Conservation (phyloP, 108 stramenopile genomes). For the Aureococcus anophagefferens region DNA sequence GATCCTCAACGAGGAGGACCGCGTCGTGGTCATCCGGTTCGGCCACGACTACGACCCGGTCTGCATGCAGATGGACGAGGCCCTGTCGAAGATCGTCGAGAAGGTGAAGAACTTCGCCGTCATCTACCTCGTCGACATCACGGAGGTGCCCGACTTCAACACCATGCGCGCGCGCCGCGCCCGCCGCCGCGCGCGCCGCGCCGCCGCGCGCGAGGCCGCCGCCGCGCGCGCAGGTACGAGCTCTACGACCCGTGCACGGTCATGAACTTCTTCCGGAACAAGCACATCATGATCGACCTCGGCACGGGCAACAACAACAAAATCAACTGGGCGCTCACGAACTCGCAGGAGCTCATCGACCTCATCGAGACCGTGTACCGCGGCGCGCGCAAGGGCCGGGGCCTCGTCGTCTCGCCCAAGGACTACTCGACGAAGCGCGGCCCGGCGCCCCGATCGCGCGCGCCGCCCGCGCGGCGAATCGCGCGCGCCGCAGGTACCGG, state of each 20-base stretch:
- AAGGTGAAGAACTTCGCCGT: slow-evolving; percentile 97
- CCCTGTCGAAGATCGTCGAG: slow-evolving; percentile 75
- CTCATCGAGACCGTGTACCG: slow-evolving; percentile 96
- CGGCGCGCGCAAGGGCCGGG: slow-evolving; percentile 89
- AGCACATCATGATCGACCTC: slow-evolving; percentile 93
- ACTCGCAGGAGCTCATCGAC: slow-evolving; percentile 96
- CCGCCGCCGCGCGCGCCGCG: too few relatives aligned
- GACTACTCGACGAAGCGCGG: slow-evolving; percentile 98
- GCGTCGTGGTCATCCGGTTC: slow-evolving; percentile 94
- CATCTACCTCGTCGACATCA: slow-evolving; percentile 91
- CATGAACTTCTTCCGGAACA: slow-evolving; percentile 98
- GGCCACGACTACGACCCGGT: slow-evolving; percentile 88
- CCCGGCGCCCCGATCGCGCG: too few relatives aligned
- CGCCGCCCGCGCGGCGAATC: too few relatives aligned
- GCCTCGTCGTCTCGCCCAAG: slow-evolving; percentile 92
- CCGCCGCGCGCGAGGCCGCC: too few relatives aligned
- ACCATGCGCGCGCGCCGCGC: too few relatives aligned
- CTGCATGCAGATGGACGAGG: slow-evolving; percentile 92
- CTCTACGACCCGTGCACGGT: slow-evolving; percentile 91
- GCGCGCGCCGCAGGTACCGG: too few relatives aligned
- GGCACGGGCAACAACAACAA: slow-evolving; percentile 99
- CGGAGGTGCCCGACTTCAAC: slow-evolving; percentile 91
- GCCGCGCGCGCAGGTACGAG: too few relatives aligned
- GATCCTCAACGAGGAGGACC: slow-evolving; percentile 92
- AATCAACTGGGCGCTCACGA: slow-evolving; percentile 91